Evolutionary conservation across 2,329 filamentous ascomycete genomes (phyloP), one percentile per base, ranked within the genome.

Genomic region (Laburnicola sp.): DNA sequence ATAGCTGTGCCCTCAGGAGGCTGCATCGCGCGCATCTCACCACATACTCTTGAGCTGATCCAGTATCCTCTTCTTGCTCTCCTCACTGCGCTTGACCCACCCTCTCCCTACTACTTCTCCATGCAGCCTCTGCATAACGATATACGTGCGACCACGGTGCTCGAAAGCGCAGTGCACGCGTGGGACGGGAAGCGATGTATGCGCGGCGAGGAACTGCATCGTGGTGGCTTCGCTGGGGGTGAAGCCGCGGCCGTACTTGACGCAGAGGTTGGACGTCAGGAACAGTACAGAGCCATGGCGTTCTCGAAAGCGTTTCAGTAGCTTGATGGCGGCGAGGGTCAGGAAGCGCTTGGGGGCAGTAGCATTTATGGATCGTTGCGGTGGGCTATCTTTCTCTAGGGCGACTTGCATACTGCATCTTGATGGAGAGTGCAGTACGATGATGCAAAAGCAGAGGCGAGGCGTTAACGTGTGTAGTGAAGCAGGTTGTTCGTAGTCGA

Each of bases 131-230:
- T 68, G 57, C 78, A 80, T 81, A 1, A 79, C 67, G 31, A 80
- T 78, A 55, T 76, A 77, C 0, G 74, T 66, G 51, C 27, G 25
- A 11, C 68, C 69, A 7, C 70, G 68, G 47, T 71, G 65, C 1
- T 65, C 47, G 41, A 80, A 80, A 25, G 75, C 64, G 51, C 69
- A 76, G 51, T 75, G 64, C 1, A 80, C 65, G 7, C 69, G 69
- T 0, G 78, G 77, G 0, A 78, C 73, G 0, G 77, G 77, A 21
- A 80, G 67, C 4, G 63, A 64, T 3, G 76, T 79, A 41, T 75
- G 63, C 10, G 62, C 25, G 3, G 67, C 62, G 37, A 79, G 54
- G 42, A 72, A 76, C 9, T 65, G 51, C 68, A 79, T 74, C 1
- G 74, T 62, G 22, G 61, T 58, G 10, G 72, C 75, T 58, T 78